A percentile compares a stretch with the other conserved stretches of the same genome.
phyloP scores from a whole-genome alignment of 768 basidiomycete species.

The Agaricus subrufescens region DNA sequence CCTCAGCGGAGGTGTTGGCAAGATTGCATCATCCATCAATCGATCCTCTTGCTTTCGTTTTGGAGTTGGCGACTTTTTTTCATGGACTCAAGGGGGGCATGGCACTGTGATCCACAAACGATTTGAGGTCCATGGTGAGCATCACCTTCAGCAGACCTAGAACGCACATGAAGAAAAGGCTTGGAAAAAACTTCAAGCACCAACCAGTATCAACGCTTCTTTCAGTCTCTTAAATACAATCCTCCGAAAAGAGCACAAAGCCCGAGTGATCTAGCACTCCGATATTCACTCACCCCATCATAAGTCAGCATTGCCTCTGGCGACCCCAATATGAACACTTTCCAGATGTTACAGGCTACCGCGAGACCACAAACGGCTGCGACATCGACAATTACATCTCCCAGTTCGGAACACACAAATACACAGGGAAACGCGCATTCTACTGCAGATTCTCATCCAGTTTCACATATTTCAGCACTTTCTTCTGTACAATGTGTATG shows the following conservation, averaged over 20 bases:
- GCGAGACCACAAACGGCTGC: constrained; percentile 14
- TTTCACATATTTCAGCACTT: constrained; percentile 18
- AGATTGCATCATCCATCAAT: too few species aligned
- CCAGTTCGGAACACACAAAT: not conserved
- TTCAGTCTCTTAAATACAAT: too few species aligned
- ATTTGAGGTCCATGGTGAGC: too few species aligned
- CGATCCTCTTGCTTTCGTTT: too few species aligned
- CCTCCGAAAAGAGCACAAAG: constrained; percentile 28
- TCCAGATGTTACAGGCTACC: constrained; percentile 6
- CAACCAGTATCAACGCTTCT: too few species aligned
- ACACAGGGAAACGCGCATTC: not conserved
- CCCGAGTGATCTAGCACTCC: constrained; percentile 23
- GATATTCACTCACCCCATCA: constrained; percentile 19
- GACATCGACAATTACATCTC: constrained; percentile 6
- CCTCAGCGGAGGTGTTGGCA: too few species aligned
- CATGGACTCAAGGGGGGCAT: too few species aligned
- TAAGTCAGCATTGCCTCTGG: constrained; percentile 12
- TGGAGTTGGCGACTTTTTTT: too few species aligned
- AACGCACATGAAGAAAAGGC: too few species aligned
- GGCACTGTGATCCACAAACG: too few species aligned
- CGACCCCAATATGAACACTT: not conserved
- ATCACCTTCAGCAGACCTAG: too few species aligned
- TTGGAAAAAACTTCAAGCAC: too few species aligned
- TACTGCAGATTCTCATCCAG: not conserved
- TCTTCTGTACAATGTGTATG: constrained; percentile 38